A percentile compares a stretch with the other conserved stretches of the same genome.
Conservation (phyloP, 164 flowering plant genomes). For the Taxillus chinensis region DNA sequence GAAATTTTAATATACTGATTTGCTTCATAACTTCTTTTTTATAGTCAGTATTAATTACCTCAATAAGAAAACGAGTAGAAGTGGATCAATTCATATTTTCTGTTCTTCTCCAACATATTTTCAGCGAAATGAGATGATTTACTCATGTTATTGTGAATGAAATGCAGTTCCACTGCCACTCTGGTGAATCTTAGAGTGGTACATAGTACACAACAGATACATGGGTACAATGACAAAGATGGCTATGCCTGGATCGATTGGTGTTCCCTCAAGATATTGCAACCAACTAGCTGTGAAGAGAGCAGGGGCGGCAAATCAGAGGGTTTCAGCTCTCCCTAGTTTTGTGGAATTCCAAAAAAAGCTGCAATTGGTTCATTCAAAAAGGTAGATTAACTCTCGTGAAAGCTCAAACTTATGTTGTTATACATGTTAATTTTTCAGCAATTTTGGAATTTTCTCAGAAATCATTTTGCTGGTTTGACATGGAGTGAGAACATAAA, state of each 20-base stretch:
- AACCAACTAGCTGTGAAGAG: conserved; percentile 17
- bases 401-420: background rate
- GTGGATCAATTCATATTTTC: too few relatives aligned
- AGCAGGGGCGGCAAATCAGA: conserved; percentile 10
- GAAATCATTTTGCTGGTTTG: conserved; percentile 18
- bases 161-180: too few relatives aligned
- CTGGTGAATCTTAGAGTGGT: background rate
- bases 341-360: conserved; percentile 14
- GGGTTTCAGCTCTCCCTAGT: conserved; percentile 13
- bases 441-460: conserved; percentile 10
- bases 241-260: conserved; percentile 48
- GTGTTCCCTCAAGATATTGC: conserved; percentile 31
- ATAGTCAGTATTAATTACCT: too few relatives aligned
- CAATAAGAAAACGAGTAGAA: too few relatives aligned
- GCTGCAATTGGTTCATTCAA: conserved; percentile 8
- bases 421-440: background rate
- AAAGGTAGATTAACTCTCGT: conserved; percentile 27
- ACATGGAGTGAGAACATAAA: conserved; percentile 8
- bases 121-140: too few relatives aligned
- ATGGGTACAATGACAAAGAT: conserved; percentile 11
- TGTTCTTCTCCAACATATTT: too few relatives aligned
- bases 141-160: too few relatives aligned
- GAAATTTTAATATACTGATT: too few relatives aligned
- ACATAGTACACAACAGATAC: background rate
- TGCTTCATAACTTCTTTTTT: too few relatives aligned